Evolutionary conservation across 2,329 filamentous ascomycete species (phyloP).

Genomic region (Ophiostoma tasmaniense): DNA sequence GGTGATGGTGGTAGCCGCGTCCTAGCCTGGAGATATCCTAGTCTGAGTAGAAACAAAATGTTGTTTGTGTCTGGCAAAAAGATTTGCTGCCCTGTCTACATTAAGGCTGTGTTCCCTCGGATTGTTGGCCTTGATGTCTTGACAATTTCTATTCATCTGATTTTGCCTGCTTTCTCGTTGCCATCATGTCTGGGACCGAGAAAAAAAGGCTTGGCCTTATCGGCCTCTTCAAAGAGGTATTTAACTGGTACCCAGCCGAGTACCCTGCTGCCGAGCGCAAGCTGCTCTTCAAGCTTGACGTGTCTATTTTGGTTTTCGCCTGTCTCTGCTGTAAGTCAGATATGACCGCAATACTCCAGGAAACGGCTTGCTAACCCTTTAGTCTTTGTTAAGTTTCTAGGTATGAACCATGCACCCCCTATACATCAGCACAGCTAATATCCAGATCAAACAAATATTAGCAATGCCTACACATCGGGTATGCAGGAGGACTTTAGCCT

Average conservation of each 20-base stretch:
- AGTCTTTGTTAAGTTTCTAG: constrained; percentile 30
- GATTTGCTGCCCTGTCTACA: not conserved
- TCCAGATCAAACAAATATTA: constrained; percentile 29
- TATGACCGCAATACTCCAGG: not conserved
- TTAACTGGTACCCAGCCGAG: constrained; percentile 30
- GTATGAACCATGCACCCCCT: constrained; percentile 13
- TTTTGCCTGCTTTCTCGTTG: no score
- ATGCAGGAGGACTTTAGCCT: constrained; percentile 33
- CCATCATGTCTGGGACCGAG: not conserved
- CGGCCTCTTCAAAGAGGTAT: constrained; percentile 27
- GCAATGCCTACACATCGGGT: constrained; percentile 32
- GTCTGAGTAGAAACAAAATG: not conserved
- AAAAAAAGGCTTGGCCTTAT: constrained; percentile 15
- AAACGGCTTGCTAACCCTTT: not conserved
- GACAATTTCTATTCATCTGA: not conserved
- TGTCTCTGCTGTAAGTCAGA: constrained; percentile 28
- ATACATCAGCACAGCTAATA: not conserved
- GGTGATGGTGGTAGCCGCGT: not conserved
- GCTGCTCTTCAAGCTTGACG: constrained; percentile 28
- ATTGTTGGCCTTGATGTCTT: not conserved
- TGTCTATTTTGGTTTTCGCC: constrained; percentile 28
- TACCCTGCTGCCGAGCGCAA: constrained; percentile 28
- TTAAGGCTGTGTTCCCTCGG: not conserved
- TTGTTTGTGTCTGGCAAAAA: not conserved
- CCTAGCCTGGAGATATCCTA: not conserved